Conservation (phyloP, 2,329 filamentous ascomycete species). For the Curvularia sp. region DNA sequence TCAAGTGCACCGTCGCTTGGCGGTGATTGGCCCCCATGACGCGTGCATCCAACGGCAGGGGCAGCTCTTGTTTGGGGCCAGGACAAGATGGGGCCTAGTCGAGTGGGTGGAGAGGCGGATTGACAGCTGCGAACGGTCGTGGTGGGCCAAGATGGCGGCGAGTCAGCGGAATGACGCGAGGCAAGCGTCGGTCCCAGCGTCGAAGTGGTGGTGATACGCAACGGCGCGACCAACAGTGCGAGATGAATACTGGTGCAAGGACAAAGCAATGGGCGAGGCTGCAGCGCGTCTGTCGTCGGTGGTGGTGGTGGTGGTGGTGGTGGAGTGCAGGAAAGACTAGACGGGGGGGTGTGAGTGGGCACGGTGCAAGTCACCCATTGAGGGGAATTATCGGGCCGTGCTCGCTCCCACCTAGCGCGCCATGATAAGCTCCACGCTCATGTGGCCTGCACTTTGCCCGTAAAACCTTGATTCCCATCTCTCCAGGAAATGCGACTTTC, state of each 20-base stretch:
- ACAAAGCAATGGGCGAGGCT: conserved; percentile 21
- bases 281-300: conserved; percentile 19
- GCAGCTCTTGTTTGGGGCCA: conserved; percentile 8
- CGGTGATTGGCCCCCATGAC: conserved; percentile 26
- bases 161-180: background rate
- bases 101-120: conserved; percentile 8
- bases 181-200: background rate
- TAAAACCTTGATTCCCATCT: conserved; percentile 31
- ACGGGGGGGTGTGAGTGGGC: conserved; percentile 14
- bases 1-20: conserved; percentile 22
- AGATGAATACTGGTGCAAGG: background rate
- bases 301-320: background rate
- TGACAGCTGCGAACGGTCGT: conserved; percentile 11
- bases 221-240: background rate
- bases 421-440: conserved; percentile 26
- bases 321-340: conserved; percentile 22
- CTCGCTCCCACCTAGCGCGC: conserved; percentile 26
- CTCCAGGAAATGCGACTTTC: conserved; percentile 23
- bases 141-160: background rate
- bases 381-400: conserved; percentile 30
- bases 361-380: conserved; percentile 17
- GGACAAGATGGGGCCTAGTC: conserved; percentile 15
- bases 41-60: conserved; percentile 18
- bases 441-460: conserved; percentile 15
- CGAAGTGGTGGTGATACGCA: background rate